Percentiles rank a stretch among this genome's conserved stretches.
phyloP scores from a whole-genome alignment of 345 rosid genomes.

The Balakata baccata region DNA sequence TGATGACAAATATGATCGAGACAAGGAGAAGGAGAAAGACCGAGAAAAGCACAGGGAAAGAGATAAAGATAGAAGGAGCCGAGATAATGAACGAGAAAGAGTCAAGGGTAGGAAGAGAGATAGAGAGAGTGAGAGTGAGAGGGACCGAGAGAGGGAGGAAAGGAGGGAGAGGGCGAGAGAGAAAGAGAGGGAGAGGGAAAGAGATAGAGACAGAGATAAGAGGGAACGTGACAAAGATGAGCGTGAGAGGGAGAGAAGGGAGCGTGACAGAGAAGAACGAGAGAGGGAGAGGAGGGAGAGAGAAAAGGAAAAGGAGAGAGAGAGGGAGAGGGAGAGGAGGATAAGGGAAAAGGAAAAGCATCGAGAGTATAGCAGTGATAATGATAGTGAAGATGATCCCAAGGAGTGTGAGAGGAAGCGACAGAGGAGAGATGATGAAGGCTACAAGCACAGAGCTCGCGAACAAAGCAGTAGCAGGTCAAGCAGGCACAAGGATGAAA shows the following conservation, averaged over 20 bases:
- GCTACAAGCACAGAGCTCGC: constrained; percentile 57
- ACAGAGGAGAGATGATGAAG: constrained; percentile 52
- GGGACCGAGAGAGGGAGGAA: constrained; percentile 3
- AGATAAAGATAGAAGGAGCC: constrained; percentile 12
- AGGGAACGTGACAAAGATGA: constrained; percentile 6
- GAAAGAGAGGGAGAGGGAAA: constrained; percentile 10
- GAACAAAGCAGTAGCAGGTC: constrained; percentile 54
- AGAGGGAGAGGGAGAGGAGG: constrained; percentile 56
- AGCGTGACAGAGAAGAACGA: constrained; percentile 8
- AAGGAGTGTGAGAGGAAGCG: constrained; percentile 54
- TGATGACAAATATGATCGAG: constrained; percentile 41
- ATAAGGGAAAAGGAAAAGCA: constrained; percentile 58
- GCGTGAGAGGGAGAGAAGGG: constrained; percentile 16
- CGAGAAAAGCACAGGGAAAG: constrained; percentile 18
- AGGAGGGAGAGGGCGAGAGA: constrained; percentile 5
- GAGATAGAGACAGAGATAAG: constrained; percentile 12
- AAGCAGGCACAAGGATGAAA: constrained; percentile 50
- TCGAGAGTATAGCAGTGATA: constrained; percentile 51
- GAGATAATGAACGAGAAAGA: constrained; percentile 34
- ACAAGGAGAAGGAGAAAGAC: constrained; percentile 24
- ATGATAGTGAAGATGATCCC: constrained; percentile 51
- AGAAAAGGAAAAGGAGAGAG: constrained; percentile 18
- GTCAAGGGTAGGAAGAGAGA: constrained; percentile 31
- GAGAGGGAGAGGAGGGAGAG: constrained; percentile 10
- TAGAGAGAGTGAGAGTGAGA: neutral